Evolutionary conservation across 805 yeast genomes (phyloP).

Genomic region (Kockiozyma suomiensis): DNA sequence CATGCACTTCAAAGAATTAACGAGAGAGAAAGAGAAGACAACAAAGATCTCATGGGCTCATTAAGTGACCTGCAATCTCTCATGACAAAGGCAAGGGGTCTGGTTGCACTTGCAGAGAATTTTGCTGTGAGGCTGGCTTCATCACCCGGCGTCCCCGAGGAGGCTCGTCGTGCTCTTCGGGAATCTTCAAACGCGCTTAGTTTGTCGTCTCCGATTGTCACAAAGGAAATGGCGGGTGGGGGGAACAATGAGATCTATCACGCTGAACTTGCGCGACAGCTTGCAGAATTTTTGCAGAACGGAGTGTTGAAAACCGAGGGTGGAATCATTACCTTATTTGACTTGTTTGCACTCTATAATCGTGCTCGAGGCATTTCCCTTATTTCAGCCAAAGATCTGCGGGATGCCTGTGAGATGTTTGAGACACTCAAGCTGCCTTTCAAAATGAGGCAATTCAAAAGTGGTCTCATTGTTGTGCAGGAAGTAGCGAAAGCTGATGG

Average conservation of each 20-base stretch:
- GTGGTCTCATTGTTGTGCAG: conserved; percentile 48
- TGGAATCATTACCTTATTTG: conserved; percentile 63
- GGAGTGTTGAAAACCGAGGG: conserved; percentile 54
- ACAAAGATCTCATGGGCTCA: conserved; percentile 63
- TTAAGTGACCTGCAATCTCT: conserved; percentile 74
- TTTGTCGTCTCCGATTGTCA: conserved; percentile 39
- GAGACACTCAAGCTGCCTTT: conserved; percentile 62
- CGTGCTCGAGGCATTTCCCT: conserved; percentile 66
- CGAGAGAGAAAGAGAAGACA: conserved; percentile 57
- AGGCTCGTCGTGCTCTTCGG: conserved; percentile 44
- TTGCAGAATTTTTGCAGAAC: conserved; percentile 67
- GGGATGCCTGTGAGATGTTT: conserved; percentile 60
- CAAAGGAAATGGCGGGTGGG: conserved; percentile 46
- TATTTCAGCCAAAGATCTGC: conserved; percentile 69
- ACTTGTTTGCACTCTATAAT: conserved; percentile 65
- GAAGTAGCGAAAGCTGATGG: conserved; percentile 45
- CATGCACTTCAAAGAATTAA: conserved; percentile 66
- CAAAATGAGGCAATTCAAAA: conserved; percentile 46
- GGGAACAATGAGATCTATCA: conserved; percentile 41
- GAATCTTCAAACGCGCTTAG: conserved; percentile 43
- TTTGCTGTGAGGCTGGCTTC: conserved; percentile 40
- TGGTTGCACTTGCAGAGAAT: conserved; percentile 57
- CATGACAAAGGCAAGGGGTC: conserved; percentile 72
- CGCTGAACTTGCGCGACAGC: conserved; percentile 71
- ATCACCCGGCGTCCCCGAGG: conserved; percentile 44